phyloP scores from a whole-genome alignment of 1,284 basidiomycete genomes.

The Malassezia cuniculi region DNA sequence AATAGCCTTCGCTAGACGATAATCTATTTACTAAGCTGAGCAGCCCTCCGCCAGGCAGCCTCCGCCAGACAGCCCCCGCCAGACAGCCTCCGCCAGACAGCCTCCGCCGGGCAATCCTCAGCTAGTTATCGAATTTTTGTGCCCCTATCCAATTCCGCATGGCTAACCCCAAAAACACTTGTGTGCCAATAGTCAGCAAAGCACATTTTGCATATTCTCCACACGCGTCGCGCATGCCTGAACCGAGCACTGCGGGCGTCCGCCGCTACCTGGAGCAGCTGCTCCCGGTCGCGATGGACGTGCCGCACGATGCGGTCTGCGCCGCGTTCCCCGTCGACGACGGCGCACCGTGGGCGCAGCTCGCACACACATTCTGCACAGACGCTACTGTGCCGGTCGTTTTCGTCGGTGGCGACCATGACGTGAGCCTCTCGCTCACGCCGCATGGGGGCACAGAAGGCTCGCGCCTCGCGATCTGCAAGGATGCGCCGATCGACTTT shows the following conservation, averaged over 20 bases:
- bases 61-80: too few species aligned
- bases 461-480: constrained; percentile 8
- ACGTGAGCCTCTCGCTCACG: background rate
- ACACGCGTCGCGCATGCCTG: too few species aligned
- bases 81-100: too few species aligned
- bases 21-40: too few species aligned
- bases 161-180: too few species aligned
- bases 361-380: constrained; percentile 1
- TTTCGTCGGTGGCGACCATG: constrained; percentile 6
- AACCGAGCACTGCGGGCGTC: too few species aligned
- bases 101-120: too few species aligned
- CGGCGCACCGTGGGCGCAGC: background rate
- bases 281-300: constrained; percentile 18
- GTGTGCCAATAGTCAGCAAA: too few species aligned
- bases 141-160: too few species aligned
- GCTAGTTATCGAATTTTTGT: too few species aligned
- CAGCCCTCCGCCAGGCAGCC: too few species aligned
- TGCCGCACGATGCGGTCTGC: background rate
- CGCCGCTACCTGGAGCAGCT: constrained; percentile 18
- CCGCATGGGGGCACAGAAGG: constrained; percentile 1
- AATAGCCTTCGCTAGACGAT: constrained; percentile 41
- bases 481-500: constrained; percentile 6
- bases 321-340: background rate
- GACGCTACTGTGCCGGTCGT: constrained; percentile 7
- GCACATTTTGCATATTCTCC: too few species aligned